Conservation (phyloP, 2,329 filamentous ascomycete species). For the Canariomyces notabilis region DNA sequence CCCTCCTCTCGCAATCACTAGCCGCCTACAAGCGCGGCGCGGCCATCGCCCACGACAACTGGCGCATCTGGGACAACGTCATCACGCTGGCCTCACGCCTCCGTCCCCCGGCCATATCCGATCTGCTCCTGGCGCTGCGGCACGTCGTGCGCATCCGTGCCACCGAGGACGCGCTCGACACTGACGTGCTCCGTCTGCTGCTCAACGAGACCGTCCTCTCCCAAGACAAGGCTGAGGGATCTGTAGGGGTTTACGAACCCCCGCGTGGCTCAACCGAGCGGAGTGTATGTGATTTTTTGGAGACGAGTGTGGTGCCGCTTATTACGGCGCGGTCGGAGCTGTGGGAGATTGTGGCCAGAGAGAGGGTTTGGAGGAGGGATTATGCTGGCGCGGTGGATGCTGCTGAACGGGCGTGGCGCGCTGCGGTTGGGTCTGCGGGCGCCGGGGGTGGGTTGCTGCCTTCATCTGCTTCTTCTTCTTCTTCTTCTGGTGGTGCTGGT, state of each 20-base stretch:
- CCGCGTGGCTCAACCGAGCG: slow-evolving; percentile 56
- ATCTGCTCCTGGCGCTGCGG: slow-evolving; percentile 70
- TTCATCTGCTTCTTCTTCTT: no score
- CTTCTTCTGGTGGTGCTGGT: slow-evolving; percentile 36
- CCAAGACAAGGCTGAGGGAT: slow-evolving; percentile 34
- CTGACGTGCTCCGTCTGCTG: slow-evolving; percentile 64
- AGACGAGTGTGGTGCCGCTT: slow-evolving; percentile 69
- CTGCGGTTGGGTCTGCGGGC: slow-evolving; percentile 52
- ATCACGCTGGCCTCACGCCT: slow-evolving; percentile 79
- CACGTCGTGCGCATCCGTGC: slow-evolving; percentile 72
- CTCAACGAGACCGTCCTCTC: slow-evolving; percentile 63
- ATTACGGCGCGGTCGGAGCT: slow-evolving; percentile 75
- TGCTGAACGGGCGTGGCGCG: slow-evolving; percentile 85
- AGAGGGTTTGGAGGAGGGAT: slow-evolving; percentile 69
- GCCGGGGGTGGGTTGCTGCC: slow-evolving; percentile 37
- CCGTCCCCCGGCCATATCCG: slow-evolving; percentile 65
- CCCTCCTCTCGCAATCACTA: slow-evolving; percentile 68
- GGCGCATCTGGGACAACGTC: slow-evolving; percentile 95
- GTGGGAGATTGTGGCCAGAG: slow-evolving; percentile 68
- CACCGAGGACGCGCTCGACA: slow-evolving; percentile 74
- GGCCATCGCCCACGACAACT: slow-evolving; percentile 75
- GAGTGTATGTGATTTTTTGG: slow-evolving; percentile 66
- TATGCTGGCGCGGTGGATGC: slow-evolving; percentile 71
- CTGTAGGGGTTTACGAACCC: slow-evolving; percentile 36
- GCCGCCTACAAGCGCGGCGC: slow-evolving; percentile 84